These are phyloP conservation scores for Xanthoparmelia taractica DNA, from an alignment of 495 filamentous ascomycete genomes.

Conservation along the genomic window DNA sequence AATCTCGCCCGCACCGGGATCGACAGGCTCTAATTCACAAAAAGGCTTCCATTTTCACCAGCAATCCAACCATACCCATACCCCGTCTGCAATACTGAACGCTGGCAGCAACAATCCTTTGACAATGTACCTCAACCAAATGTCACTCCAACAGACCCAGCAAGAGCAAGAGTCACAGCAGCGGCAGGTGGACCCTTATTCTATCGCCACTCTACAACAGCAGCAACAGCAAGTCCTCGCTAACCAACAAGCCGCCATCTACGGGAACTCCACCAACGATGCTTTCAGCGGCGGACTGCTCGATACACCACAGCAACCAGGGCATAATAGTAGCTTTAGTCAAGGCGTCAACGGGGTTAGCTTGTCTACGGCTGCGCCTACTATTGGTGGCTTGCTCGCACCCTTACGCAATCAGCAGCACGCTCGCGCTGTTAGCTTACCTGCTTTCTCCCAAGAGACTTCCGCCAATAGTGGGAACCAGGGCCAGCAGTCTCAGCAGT, in stretches of 20 bases:
- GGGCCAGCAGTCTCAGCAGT: slow-evolving; percentile 27
- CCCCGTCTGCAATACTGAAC: slow-evolving; percentile 67
- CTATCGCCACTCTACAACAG: slow-evolving; percentile 50
- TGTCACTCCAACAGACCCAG: slow-evolving; percentile 64
- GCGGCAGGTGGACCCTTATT: slow-evolving; percentile 44
- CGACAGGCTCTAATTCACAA: slow-evolving; percentile 44
- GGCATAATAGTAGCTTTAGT: slow-evolving; percentile 48
- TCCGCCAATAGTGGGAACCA: slow-evolving; percentile 43
- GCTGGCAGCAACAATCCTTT: slow-evolving; percentile 76
- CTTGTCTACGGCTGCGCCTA: slow-evolving; percentile 50
- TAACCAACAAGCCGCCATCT: slow-evolving; percentile 46
- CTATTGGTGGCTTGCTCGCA: slow-evolving; percentile 65
- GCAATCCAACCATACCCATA: slow-evolving; percentile 40
- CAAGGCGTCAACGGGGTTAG: slow-evolving; percentile 48
- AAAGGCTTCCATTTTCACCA: slow-evolving; percentile 40
- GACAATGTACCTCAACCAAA: slow-evolving; percentile 87
- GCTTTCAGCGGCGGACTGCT: slow-evolving; percentile 47
- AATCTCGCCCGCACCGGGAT: slow-evolving; percentile 48
- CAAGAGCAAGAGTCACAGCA: slow-evolving; percentile 50
- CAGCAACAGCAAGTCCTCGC: slow-evolving; percentile 51
- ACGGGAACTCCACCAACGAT: slow-evolving; percentile 46
- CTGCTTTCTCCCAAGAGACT: slow-evolving; percentile 58
- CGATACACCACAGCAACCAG: slow-evolving; percentile 51
- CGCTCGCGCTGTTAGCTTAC: slow-evolving; percentile 76
- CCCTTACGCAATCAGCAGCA: slow-evolving; percentile 62